phyloP scores from a whole-genome alignment of 1,284 basidiomycete genomes.

The Sporisorium graminicola region DNA sequence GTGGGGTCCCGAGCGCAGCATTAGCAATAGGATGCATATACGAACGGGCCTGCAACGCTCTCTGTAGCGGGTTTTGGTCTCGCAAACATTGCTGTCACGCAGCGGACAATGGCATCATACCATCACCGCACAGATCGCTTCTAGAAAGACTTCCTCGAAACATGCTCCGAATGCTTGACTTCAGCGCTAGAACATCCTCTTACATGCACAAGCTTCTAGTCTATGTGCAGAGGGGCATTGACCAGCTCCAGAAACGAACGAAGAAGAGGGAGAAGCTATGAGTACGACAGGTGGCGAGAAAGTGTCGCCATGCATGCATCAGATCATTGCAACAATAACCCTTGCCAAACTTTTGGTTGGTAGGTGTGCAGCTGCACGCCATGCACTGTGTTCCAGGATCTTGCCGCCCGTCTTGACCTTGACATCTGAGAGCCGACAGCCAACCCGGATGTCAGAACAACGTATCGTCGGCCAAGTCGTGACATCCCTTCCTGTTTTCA shows the following conservation, averaged over 20 bases:
- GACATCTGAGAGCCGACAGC: neutral
- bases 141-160: neutral
- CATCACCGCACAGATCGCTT: neutral
- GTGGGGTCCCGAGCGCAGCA: neutral
- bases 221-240: neutral
- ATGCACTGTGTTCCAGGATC: neutral
- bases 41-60: neutral
- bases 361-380: too few species aligned
- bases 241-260: too few species aligned
- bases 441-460: too few species aligned
- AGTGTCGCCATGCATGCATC: neutral
- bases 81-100: neutral
- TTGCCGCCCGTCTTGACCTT: too few species aligned
- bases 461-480: too few species aligned
- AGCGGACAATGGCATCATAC: neutral
- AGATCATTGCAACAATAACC: too few species aligned
- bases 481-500: too few species aligned
- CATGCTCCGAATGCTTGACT: neutral
- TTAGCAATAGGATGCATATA: neutral
- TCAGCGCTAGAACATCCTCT: neutral
- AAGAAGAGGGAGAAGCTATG: neutral
- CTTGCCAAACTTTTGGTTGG: too few species aligned
- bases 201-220: neutral
- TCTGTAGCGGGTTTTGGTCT: neutral
- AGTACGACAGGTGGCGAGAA: too few species aligned